Percentiles rank a stretch among this genome's conserved stretches.
Conservation (phyloP, 768 basidiomycete species). For the Lyophyllum atratum region DNA sequence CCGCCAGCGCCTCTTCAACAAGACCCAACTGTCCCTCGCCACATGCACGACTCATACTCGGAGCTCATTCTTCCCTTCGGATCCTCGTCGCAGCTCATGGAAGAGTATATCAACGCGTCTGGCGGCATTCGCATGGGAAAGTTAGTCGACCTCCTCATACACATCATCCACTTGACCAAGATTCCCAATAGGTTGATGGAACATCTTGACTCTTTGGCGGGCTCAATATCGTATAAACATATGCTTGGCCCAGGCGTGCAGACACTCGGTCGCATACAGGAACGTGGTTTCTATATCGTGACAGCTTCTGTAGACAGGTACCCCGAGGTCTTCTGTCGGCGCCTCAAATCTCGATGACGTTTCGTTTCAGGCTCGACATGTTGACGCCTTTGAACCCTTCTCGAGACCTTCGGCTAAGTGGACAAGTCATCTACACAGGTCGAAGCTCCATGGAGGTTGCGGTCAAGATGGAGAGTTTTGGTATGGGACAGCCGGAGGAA, state of each 20-base stretch:
- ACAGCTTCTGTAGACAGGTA: constrained; percentile 83
- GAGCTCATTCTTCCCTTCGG: constrained; percentile 67
- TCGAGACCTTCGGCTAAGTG: constrained; percentile 72
- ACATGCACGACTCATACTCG: constrained; percentile 74
- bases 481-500: constrained; percentile 46
- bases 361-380: constrained; percentile 59
- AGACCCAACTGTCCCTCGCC: constrained; percentile 41
- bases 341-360: neutral
- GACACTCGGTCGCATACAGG: constrained; percentile 53
- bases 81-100: constrained; percentile 57
- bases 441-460: constrained; percentile 83
- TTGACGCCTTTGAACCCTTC: constrained; percentile 56
- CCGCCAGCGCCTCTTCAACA: constrained; percentile 15
- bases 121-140: constrained; percentile 75
- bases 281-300: constrained; percentile 78
- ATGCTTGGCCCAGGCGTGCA: constrained; percentile 67
- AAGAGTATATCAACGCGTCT: constrained; percentile 69
- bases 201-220: constrained; percentile 83
- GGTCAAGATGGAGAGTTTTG: constrained; percentile 77
- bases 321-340: neutral
- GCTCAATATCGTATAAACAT: constrained; percentile 83
- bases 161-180: neutral
- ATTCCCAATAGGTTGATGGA: constrained; percentile 59
- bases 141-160: constrained; percentile 24
- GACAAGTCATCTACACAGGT: constrained; percentile 81